These are phyloP conservation scores for Sungouiozyma ichnusensis DNA, from an alignment of 805 yeast genomes.

Conservation along the genomic window DNA sequence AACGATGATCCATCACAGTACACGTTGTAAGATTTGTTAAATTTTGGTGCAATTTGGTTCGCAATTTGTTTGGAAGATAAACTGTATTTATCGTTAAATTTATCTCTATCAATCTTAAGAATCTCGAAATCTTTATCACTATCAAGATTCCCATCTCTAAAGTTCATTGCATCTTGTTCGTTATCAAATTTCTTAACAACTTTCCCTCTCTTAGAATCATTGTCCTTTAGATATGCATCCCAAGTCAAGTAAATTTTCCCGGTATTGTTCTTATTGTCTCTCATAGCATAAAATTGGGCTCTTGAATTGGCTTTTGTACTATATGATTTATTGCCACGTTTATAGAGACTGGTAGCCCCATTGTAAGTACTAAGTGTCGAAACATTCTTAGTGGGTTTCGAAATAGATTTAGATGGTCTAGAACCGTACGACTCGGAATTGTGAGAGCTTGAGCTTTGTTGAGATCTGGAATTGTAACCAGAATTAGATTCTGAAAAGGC, in stretches of 20 bases:
- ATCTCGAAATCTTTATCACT: conserved; percentile 11
- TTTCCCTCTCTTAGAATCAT: conserved; percentile 30
- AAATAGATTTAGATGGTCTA: neutral
- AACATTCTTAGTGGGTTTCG: neutral
- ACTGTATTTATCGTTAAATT: conserved; percentile 9
- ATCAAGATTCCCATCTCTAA: conserved; percentile 14
- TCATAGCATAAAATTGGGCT: conserved; percentile 26
- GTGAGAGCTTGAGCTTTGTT: neutral
- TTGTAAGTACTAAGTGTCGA: no score
- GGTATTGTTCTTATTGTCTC: conserved; percentile 15
- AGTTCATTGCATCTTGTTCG: conserved; percentile 27
- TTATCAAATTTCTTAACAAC: conserved; percentile 34
- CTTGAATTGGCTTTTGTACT: neutral
- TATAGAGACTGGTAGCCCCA: no score
- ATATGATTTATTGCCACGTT: neutral
- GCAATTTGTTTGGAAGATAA: neutral
- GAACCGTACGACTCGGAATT: no score
- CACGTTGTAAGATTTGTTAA: conserved; percentile 20
- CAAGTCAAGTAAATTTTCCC: conserved; percentile 25
- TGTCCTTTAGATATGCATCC: conserved; percentile 26
- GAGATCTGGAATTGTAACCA: conserved; percentile 2
- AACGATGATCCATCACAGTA: conserved; percentile 76
- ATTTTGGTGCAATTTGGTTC: neutral
- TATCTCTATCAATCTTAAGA: conserved; percentile 10
- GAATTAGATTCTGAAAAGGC: conserved; percentile 22